phyloP scores from a whole-genome alignment of 208 protist genomes.

The Tetramitus jugosus region DNA sequence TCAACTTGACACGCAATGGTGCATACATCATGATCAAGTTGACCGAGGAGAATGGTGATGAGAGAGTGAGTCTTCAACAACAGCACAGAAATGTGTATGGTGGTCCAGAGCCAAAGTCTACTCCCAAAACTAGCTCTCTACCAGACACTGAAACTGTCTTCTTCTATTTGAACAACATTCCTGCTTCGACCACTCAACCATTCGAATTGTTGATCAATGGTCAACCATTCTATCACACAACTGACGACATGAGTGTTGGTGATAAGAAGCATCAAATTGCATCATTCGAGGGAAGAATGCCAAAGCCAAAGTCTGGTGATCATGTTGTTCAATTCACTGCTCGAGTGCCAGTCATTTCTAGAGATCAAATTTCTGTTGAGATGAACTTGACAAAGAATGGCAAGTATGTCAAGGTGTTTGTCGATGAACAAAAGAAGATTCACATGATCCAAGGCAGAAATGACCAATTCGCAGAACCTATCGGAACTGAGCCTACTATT shows the following conservation, averaged over 20 bases:
- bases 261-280: not conserved
- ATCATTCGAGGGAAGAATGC: not conserved
- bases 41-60: not conserved
- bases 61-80: conserved; percentile 1
- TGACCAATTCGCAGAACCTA: not conserved
- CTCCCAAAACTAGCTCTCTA: not conserved
- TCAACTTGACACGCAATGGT: conserved; percentile 7
- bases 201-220: not conserved
- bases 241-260: not conserved
- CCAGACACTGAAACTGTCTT: not conserved
- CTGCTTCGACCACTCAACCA: not conserved
- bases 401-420: not conserved
- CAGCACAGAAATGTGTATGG: not conserved
- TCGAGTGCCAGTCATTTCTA: not conserved
- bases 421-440: not conserved
- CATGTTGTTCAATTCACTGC: not conserved
- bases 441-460: not conserved
- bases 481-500: too few relatives aligned
- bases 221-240: not conserved
- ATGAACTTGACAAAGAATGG: not conserved
- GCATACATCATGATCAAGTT: not conserved
- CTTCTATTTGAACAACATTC: not conserved
- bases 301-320: not conserved
- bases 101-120: not conserved
- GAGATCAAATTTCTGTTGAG: conserved; percentile 2